Evolutionary conservation across 768 basidiomycete species (phyloP).

Genomic region (Termitomyces sp.): DNA sequence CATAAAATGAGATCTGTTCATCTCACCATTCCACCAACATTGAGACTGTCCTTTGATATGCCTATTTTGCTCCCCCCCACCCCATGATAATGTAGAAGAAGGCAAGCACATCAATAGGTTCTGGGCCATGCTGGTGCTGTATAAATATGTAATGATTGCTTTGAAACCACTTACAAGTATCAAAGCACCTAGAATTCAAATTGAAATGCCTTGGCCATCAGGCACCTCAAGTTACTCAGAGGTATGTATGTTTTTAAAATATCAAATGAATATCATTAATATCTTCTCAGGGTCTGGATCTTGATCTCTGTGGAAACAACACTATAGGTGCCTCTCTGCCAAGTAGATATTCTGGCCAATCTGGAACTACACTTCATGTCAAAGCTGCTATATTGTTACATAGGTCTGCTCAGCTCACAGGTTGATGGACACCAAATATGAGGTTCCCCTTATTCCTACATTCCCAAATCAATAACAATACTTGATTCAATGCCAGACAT

Average conservation of each 20-base stretch:
- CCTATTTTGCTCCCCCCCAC: constrained; percentile 40
- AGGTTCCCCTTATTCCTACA: not conserved
- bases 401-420: constrained; percentile 50
- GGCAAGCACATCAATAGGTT: constrained; percentile 66
- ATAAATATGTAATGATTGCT: constrained; percentile 53
- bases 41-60: constrained; percentile 37
- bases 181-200: constrained; percentile 45
- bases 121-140: constrained; percentile 58
- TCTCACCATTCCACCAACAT: constrained; percentile 29
- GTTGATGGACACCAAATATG: constrained; percentile 42
- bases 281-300: constrained; percentile 36
- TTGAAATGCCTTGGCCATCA: constrained; percentile 54
- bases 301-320: constrained; percentile 39
- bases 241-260: constrained; percentile 22
- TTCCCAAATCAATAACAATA: not conserved
- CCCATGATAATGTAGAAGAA: constrained; percentile 47
- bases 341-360: constrained; percentile 29
- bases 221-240: constrained; percentile 36
- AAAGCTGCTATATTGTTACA: constrained; percentile 61
- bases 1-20: constrained; percentile 42
- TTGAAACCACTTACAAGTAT: constrained; percentile 53
- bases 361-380: constrained; percentile 38
- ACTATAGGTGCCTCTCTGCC: constrained; percentile 50
- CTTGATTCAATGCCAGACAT: constrained; percentile 28
- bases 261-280: constrained; percentile 12